These are phyloP conservation scores for Acrocalymma vagum DNA, from an alignment of 2,329 filamentous ascomycete species.

Conservation along the genomic window DNA sequence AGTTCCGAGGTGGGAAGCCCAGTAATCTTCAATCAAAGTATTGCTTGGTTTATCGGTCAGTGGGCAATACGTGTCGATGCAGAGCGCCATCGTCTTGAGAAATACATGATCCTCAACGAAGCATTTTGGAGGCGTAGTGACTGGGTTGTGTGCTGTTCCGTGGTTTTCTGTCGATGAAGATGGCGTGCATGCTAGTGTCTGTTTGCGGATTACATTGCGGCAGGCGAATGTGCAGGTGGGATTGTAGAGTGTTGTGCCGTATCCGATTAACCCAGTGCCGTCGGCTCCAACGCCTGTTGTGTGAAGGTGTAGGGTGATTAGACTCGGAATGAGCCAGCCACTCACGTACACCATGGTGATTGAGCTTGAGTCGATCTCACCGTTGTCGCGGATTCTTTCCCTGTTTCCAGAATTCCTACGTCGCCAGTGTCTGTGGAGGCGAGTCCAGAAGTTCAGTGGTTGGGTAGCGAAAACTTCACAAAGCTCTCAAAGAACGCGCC, in stretches of 20 bases:
- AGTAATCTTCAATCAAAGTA: constrained; percentile 24
- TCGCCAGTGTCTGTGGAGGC: no score
- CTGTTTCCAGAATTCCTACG: no score
- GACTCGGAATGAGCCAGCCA: background rate
- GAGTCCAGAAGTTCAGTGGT: no score
- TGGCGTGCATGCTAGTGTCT: constrained; percentile 11
- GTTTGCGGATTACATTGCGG: constrained; percentile 13
- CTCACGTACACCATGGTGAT: constrained; percentile 1
- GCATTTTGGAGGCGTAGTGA: constrained; percentile 27
- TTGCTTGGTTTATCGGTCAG: constrained; percentile 9
- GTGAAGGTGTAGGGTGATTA: no score
- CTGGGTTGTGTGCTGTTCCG: constrained; percentile 7
- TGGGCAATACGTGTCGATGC: constrained; percentile 29
- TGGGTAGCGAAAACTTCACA: no score
- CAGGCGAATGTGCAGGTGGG: constrained; percentile 27
- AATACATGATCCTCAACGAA: constrained; percentile 24
- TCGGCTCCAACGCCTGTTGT: constrained; percentile 2
- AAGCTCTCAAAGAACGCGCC: no score
- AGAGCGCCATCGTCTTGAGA: constrained; percentile 34
- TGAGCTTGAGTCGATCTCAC: no score
- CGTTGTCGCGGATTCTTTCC: no score
- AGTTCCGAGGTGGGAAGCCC: constrained; percentile 18
- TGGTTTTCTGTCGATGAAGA: constrained; percentile 2
- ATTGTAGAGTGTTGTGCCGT: constrained; percentile 23
- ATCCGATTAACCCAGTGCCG: constrained; percentile 19